These are phyloP conservation scores for Pichia scutulata DNA, from an alignment of 805 yeast species.

Conservation along the genomic window DNA sequence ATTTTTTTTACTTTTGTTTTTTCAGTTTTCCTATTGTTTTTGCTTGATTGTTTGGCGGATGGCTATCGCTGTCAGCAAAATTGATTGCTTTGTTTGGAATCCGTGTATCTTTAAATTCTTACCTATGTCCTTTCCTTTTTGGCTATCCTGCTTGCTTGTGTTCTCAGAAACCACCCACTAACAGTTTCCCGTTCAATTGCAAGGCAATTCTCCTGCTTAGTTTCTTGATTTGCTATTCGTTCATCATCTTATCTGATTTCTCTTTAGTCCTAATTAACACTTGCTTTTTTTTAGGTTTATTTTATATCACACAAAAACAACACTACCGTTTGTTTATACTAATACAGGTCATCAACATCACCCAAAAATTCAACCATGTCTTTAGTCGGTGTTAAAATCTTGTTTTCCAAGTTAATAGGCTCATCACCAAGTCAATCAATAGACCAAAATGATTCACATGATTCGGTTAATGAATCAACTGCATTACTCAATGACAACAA, in stretches of 20 bases:
- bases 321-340: too few relatives aligned
- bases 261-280: neutral
- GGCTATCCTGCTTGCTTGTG: neutral
- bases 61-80: neutral
- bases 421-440: neutral
- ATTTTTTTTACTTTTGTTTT: conserved; percentile 27
- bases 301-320: neutral
- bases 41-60: neutral
- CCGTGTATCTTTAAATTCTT: too few relatives aligned
- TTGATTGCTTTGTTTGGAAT: neutral
- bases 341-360: neutral
- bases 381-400: conserved; percentile 4
- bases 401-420: neutral
- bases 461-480: neutral
- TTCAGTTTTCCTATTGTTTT: neutral
- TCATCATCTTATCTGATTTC: neutral
- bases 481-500: neutral
- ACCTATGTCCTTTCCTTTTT: neutral
- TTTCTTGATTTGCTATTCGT: neutral
- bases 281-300: too few relatives aligned
- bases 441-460: neutral
- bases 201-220: neutral
- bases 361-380: neutral
- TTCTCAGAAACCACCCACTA: neutral
- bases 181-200: neutral